These are phyloP conservation scores for Solanum appendiculatum DNA, from an alignment of 257 asterid species.

Conservation along the genomic window DNA sequence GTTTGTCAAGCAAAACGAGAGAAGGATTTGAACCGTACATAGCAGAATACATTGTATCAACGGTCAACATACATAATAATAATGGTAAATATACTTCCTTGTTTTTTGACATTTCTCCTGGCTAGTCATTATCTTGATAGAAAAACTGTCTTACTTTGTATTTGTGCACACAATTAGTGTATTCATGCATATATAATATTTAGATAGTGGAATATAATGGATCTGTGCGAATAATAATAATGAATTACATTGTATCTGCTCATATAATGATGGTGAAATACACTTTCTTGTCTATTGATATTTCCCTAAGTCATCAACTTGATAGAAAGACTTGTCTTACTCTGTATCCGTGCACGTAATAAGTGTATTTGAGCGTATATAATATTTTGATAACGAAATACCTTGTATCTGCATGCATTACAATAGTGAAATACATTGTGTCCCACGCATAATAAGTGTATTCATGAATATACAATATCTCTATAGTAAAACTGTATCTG, in stretches of 20 bases:
- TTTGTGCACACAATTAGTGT: no score
- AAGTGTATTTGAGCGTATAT: neutral
- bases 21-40: neutral
- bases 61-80: no score
- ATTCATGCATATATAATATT: no score
- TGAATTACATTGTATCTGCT: no score
- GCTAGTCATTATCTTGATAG: neutral
- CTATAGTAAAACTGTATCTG: neutral
- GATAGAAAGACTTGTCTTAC: neutral
- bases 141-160: neutral
- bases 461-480: neutral
- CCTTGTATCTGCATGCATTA: neutral
- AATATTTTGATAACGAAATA: neutral
- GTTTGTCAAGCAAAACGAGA: no score
- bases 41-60: neutral
- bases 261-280: neutral
- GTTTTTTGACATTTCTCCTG: neutral
- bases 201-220: neutral
- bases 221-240: no score
- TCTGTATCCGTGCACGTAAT: neutral
- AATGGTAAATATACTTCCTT: neutral
- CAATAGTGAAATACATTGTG: neutral
- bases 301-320: neutral
- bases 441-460: neutral
- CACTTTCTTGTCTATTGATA: neutral